Evolutionary conservation across 768 basidiomycete genomes (phyloP), one percentile per base, ranked within the genome.

Genomic region (Podaxis sp.): DNA sequence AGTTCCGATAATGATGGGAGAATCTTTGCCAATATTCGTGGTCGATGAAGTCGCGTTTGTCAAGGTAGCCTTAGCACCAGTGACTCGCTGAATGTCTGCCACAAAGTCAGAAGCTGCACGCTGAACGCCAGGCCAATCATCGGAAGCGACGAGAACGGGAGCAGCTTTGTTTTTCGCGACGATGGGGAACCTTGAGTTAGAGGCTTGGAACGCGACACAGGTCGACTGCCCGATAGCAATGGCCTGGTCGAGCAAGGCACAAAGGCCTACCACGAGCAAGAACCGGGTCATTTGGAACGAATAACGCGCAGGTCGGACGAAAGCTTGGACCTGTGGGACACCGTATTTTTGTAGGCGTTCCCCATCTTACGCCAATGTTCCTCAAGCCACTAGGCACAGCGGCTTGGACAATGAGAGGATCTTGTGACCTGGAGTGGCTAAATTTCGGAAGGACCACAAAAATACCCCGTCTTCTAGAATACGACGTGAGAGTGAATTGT

Each of bases 61-160:
- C 13, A 89, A 62, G 0, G 74, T 58, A 0, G 86, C 84, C 60
- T 76, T 79, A 44, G 78, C 72, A 7, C 83, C 83, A 0, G 87
- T 87, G 41, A 90, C 87, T 44, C 78, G 76, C 60, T 84, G 71
- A 38, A 91, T 84, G 70, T 91, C 89, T 17, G 77, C 69, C 1
- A 78, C 84, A 68, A 91, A 89, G 67, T 86, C 84, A 5, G 77
- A 66, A 3, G 84, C 87, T 2, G 85, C 87, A 36, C 84, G 77
- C 56, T 85, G 86, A 1, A 89, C 85, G 44, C 85, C 85, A 15
- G 83, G 81, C 83, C 84, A 88, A 54, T 89, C 87, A 56, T 86
- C 85, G 0, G 76, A 65, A 12, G 84, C 81, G 44, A 83, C 73
- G 46, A 84, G 72, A 22, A 87, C 75, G 2, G 83, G 82, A 1